phyloP scores from a whole-genome alignment of 768 basidiomycete genomes.

The Leccinum pellstonianum region DNA sequence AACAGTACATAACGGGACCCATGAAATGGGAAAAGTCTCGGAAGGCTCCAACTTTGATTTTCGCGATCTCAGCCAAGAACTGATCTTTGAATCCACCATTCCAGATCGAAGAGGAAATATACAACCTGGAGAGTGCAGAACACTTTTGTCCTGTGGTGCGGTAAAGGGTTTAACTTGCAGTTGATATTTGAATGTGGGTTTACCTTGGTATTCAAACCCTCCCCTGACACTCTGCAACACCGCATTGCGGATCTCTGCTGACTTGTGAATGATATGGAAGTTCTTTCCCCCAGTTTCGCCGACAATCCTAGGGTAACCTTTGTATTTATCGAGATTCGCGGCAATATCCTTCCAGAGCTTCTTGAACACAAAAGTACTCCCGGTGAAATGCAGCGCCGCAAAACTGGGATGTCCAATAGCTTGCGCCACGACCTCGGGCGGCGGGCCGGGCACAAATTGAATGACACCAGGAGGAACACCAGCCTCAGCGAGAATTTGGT shows the following conservation, averaged over 20 bases:
- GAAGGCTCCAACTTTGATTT: slow-evolving; percentile 81
- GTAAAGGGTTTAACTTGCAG: background rate
- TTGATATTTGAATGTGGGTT: slow-evolving; percentile 5
- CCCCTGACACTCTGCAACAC: slow-evolving; percentile 84
- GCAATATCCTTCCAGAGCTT: slow-evolving; percentile 96
- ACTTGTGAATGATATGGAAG: slow-evolving; percentile 90
- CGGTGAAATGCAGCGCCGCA: slow-evolving; percentile 93
- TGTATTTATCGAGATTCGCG: slow-evolving; percentile 82
- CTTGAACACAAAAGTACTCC: slow-evolving; percentile 92
- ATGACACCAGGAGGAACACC: slow-evolving; percentile 94
- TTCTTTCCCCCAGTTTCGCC: slow-evolving; percentile 99
- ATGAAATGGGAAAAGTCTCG: slow-evolving; percentile 83
- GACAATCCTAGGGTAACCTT: slow-evolving; percentile 89
- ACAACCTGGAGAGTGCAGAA: slow-evolving; percentile 87
- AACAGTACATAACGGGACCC: slow-evolving; percentile 89
- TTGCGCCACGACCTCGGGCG: slow-evolving; percentile 81
- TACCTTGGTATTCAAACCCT: slow-evolving; percentile 95
- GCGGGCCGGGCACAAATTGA: slow-evolving; percentile 93
- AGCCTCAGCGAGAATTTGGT: slow-evolving; percentile 91
- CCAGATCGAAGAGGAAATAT: slow-evolving; percentile 90
- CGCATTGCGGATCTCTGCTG: slow-evolving; percentile 87
- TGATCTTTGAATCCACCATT: slow-evolving; percentile 79
- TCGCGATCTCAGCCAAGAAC: slow-evolving; percentile 69
- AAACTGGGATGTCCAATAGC: slow-evolving; percentile 78
- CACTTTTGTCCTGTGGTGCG: slow-evolving; percentile 81